Evolutionary conservation across 306 rosid genomes (phyloP), one percentile per base, ranked within the genome.

Genomic region (Vicia villosa): DNA sequence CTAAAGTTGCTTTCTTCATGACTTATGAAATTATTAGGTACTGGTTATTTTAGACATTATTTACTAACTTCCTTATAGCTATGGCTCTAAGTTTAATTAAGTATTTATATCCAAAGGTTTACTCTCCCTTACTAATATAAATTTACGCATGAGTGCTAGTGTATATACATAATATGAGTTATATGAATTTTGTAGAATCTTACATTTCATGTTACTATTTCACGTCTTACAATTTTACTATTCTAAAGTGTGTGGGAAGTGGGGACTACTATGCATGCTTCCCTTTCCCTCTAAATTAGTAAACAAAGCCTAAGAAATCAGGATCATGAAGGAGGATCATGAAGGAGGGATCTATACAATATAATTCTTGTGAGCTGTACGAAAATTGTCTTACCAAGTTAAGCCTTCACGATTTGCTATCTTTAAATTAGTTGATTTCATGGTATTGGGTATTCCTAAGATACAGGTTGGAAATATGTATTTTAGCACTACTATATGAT

Each of bases 281-380:
- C 19, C 50, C 50, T n/a, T 43, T 45, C 3, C 50, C 19, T n/a
- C 15, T 45, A 45, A 16, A 10, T 41, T 30, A 30, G 7, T 30
- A 4, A 30, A 30, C 21, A 46, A 15, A 46, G 11, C 52, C 58
- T 51, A 28, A 56, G 40, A 14, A 28, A 56, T 56, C 10, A n/a
- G 17, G 63, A 26, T 28, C 13, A 14, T 55, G 73, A 65, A 42
- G 65, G 60, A 9, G 40, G 40, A 56, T n/a, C n/a, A n/a, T n/a
- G n/a, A n/a, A n/a, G n/a, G 59, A 8, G 38, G 38, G 63, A 50
- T n/a, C 10, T 1, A 15, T 21, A 30, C 60, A 17, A 58, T 26
- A 59, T 26, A 45, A 46, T 10, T 32, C 45, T 12, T 26, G 2
- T 30, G 16, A 50, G 40, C 36, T 19, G 30, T 30, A 20, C 4